Evolutionary conservation across 176 grass and related monocot genomes (phyloP).

Genomic region (Alloteropsis semialata): DNA sequence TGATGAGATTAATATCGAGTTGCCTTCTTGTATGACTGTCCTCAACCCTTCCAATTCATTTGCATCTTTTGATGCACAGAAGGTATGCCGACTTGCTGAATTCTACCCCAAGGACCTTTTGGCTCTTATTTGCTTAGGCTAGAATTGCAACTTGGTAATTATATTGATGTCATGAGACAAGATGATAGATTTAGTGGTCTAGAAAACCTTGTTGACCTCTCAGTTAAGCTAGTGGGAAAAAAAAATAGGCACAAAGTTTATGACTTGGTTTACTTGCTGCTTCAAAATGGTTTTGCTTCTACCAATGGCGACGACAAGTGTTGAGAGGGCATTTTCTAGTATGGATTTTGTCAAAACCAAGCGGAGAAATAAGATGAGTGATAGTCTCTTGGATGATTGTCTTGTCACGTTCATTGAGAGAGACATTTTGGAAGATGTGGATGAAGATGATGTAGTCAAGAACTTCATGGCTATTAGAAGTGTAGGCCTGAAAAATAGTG

Average conservation of each 20-base stretch:
- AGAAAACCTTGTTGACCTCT: neutral
- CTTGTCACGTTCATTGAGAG: no score
- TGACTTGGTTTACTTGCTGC: neutral
- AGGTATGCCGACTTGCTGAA: neutral
- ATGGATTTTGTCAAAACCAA: no score
- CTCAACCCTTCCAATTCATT: neutral
- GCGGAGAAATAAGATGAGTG: no score
- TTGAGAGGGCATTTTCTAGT: no score
- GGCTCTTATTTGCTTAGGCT: neutral
- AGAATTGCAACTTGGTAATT: neutral
- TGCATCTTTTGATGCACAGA: neutral
- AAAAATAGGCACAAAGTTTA: neutral
- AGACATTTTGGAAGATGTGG: no score
- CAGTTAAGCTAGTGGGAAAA: neutral
- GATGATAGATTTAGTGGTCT: neutral
- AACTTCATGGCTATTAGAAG: no score
- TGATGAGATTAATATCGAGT: no score
- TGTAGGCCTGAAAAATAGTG: no score
- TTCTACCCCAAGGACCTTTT: neutral
- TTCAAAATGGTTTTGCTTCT: neutral
- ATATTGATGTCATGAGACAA: neutral
- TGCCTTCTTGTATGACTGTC: no score
- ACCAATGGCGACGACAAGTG: no score
- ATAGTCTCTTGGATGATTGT: no score
- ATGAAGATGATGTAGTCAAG: no score